Percentiles rank a stretch among this genome's conserved stretches.
Conservation (phyloP, 352 stramenopile genomes). For the Peronospora destructor region DNA sequence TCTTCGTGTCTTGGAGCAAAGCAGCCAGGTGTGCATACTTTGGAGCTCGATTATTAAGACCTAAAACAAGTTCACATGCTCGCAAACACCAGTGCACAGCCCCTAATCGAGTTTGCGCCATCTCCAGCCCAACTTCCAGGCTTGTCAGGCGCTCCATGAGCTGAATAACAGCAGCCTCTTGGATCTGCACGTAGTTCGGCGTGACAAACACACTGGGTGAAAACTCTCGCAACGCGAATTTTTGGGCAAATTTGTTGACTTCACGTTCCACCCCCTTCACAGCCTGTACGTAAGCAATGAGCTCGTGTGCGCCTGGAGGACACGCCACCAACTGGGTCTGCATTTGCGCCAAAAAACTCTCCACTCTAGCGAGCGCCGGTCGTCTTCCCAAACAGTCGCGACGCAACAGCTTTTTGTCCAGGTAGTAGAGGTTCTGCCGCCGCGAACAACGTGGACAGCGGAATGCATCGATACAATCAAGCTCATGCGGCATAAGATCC, state of each 20-base stretch:
- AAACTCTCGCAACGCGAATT: slow-evolving; percentile 44
- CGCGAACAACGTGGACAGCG: slow-evolving; percentile 63
- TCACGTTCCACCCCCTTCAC: slow-evolving; percentile 35
- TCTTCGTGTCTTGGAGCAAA: slow-evolving; percentile 45
- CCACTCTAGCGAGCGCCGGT: slow-evolving; percentile 42
- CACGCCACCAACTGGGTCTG: slow-evolving; percentile 46
- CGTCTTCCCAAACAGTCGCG: slow-evolving; percentile 40
- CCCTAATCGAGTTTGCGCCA: slow-evolving; percentile 39
- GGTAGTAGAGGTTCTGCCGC: slow-evolving; percentile 58
- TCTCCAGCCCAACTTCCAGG: slow-evolving; percentile 55
- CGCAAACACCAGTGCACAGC: slow-evolving; percentile 75
- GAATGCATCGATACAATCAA: slow-evolving; percentile 65
- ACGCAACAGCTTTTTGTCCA: slow-evolving; percentile 52
- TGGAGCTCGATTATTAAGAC: slow-evolving; percentile 32
- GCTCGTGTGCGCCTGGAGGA: slow-evolving; percentile 42
- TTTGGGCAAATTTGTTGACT: slow-evolving; percentile 30
- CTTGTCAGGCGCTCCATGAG: slow-evolving; percentile 55
- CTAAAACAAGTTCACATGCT: slow-evolving; percentile 58
- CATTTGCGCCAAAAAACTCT: slow-evolving; percentile 50
- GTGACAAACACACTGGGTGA: slow-evolving; percentile 41
- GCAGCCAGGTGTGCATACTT: slow-evolving; percentile 68
- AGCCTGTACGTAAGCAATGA: slow-evolving; percentile 47
- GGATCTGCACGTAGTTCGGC: slow-evolving; percentile 27
- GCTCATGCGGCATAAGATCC: slow-evolving; percentile 41
- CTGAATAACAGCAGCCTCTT: slow-evolving; percentile 27